Conservation (phyloP, 306 rosid genomes). For the Canavalia gladiata region DNA sequence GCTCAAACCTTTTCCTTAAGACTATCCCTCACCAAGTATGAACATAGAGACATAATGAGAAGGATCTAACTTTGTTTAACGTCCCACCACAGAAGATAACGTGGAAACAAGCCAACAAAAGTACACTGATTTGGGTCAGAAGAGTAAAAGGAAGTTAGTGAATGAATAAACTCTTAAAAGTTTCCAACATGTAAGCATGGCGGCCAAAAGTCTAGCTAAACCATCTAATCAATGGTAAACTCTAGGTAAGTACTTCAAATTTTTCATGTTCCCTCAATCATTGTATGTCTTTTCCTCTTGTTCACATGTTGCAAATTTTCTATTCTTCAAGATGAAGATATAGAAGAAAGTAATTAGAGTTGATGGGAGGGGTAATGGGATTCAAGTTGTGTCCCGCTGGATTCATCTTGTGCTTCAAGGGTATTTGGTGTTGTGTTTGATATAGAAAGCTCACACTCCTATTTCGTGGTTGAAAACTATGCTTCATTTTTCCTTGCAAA, state of each 20-base stretch:
- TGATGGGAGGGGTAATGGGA: no score
- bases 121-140: constrained; percentile 11
- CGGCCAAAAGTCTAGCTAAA: not conserved
- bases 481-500: not conserved
- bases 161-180: no score
- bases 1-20: not conserved
- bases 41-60: not conserved
- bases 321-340: not conserved
- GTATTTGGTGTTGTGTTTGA: not conserved
- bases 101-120: not conserved
- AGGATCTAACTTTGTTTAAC: not conserved
- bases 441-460: not conserved
- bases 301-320: not conserved
- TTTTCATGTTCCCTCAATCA: not conserved
- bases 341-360: constrained; percentile 3
- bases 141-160: not conserved
- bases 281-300: not conserved
- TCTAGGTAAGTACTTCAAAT: not conserved
- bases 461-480: not conserved
- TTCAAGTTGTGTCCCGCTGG: not conserved
- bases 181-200: not conserved
- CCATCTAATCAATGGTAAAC: not conserved
- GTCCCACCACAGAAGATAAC: not conserved
- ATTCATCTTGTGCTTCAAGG: constrained; percentile 1
- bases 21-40: not conserved